These are phyloP conservation scores for Hypoxylon sp. DNA, from an alignment of 2,329 filamentous ascomycete genomes.

Conservation along the genomic window DNA sequence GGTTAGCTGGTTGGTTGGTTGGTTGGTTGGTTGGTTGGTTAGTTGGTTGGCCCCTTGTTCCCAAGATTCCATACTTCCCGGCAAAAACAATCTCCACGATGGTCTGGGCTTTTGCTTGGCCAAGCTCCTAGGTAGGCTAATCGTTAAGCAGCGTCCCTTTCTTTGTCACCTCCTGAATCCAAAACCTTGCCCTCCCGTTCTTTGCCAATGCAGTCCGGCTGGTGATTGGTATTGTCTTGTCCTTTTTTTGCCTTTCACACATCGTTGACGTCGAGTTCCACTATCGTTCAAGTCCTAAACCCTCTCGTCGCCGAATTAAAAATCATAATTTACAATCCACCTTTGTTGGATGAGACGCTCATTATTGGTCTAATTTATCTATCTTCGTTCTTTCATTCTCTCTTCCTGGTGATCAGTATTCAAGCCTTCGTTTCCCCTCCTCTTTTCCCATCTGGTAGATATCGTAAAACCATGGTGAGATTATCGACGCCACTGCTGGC, in stretches of 20 bases:
- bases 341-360: slow-evolving; percentile 23
- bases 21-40: too few species aligned
- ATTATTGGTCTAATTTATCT: slow-evolving; percentile 24
- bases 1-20: too few species aligned
- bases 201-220: slow-evolving; percentile 31
- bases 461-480: slow-evolving; percentile 48
- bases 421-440: slow-evolving; percentile 25
- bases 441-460: slow-evolving; percentile 29
- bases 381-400: slow-evolving; percentile 12
- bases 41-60: slow-evolving; percentile 3
- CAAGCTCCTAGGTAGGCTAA: slow-evolving; percentile 24
- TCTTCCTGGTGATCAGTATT: slow-evolving; percentile 20
- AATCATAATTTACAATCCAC: slow-evolving; percentile 23
- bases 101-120: slow-evolving; percentile 39
- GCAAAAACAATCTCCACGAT: slow-evolving; percentile 36
- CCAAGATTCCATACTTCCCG: slow-evolving; percentile 19
- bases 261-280: slow-evolving; percentile 45
- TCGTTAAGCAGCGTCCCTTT: slow-evolving; percentile 24
- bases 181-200: slow-evolving; percentile 29
- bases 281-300: slow-evolving; percentile 46
- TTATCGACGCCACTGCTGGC: slow-evolving; percentile 49
- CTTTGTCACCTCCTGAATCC: slow-evolving; percentile 40
- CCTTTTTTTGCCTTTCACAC: slow-evolving; percentile 29
- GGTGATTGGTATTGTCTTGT: slow-evolving; percentile 20
- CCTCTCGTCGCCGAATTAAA: slow-evolving; percentile 30